These are phyloP conservation scores for Hypoxylon subgilvum DNA, from an alignment of 495 filamentous ascomycete genomes.

Conservation along the genomic window DNA sequence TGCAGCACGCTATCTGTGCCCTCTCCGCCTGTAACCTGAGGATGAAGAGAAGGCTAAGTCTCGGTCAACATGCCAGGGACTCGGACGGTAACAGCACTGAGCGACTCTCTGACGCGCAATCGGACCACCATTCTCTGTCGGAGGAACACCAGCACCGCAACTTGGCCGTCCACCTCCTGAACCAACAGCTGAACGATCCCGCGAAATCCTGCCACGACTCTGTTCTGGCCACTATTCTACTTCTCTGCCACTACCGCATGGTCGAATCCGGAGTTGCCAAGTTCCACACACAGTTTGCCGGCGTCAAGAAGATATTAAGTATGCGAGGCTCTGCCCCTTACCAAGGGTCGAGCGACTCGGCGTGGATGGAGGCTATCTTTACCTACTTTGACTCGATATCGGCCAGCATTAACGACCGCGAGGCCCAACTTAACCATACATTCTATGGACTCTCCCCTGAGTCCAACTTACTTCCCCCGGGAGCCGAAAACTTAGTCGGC, in stretches of 20 bases:
- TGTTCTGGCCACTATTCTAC: conserved; percentile 82
- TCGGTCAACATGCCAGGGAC: conserved; percentile 55
- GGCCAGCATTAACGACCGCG: conserved; percentile 87
- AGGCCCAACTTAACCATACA: conserved; percentile 78
- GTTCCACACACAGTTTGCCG: conserved; percentile 92
- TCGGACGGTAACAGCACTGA: conserved; percentile 45
- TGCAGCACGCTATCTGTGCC: conserved; percentile 92
- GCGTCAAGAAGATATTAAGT: conserved; percentile 88
- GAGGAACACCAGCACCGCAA: conserved; percentile 85
- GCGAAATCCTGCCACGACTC: conserved; percentile 79
- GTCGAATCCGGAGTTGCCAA: conserved; percentile 90
- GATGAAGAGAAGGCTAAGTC: conserved; percentile 62
- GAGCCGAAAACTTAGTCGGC: conserved; percentile 79
- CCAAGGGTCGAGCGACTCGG: conserved; percentile 69
- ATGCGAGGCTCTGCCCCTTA: conserved; percentile 72
- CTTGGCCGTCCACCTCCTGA: conserved; percentile 79
- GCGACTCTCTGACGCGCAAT: conserved; percentile 41
- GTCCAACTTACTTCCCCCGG: conserved; percentile 65
- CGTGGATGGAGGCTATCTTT: conserved; percentile 95
- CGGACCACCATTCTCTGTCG: conserved; percentile 59
- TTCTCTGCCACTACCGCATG: conserved; percentile 90
- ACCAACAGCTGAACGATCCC: conserved; percentile 79
- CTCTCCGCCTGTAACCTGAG: conserved; percentile 83
- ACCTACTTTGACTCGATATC: conserved; percentile 97
- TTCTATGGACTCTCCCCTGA: conserved; percentile 69